Percentiles rank a stretch among this genome's conserved stretches.
Evolutionary conservation across 148 eudicot genomes (phyloP).

Genomic region (Agrostemma githago): DNA sequence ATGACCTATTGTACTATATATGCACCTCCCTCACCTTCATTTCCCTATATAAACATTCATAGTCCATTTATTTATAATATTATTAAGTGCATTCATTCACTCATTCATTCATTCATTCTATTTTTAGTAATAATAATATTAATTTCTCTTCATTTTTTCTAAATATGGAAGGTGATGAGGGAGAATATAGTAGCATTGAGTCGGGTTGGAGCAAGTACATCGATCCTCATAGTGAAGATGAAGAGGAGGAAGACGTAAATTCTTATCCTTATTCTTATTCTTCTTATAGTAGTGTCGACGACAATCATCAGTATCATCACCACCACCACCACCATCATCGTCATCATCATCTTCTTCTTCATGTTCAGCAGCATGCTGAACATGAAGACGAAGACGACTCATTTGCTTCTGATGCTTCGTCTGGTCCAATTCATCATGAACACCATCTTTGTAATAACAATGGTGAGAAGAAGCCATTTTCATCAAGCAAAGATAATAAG

Average conservation of each 20-base stretch:
- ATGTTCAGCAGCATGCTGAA: background rate
- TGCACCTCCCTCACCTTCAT: too few relatives aligned
- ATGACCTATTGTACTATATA: too few relatives aligned
- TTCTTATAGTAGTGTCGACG: constrained; percentile 16
- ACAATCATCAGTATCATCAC: constrained; percentile 15
- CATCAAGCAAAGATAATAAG: constrained; percentile 24
- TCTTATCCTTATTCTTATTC: background rate
- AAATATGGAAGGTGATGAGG: constrained; percentile 26
- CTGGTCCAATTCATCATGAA: constrained; percentile 41
- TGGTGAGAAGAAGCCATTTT: constrained; percentile 24
- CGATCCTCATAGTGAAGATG: constrained; percentile 32
- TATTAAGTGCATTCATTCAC: too few relatives aligned
- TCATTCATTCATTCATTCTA: too few relatives aligned
- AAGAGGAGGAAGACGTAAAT: constrained; percentile 6
- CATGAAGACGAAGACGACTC: constrained; percentile 46
- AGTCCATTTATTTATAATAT: too few relatives aligned
- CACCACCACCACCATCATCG: constrained; percentile 10
- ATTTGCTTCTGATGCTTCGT: constrained; percentile 66
- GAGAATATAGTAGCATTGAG: constrained; percentile 68
- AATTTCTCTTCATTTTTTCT: too few relatives aligned
- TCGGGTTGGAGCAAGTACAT: constrained; percentile 89
- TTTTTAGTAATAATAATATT: too few relatives aligned
- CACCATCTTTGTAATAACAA: constrained; percentile 12
- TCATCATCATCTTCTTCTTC: constrained; percentile 10
- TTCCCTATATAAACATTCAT: too few relatives aligned